Evolutionary conservation across 805 yeast species (phyloP).

Genomic region (Metschnikowia aberdeeniae): DNA sequence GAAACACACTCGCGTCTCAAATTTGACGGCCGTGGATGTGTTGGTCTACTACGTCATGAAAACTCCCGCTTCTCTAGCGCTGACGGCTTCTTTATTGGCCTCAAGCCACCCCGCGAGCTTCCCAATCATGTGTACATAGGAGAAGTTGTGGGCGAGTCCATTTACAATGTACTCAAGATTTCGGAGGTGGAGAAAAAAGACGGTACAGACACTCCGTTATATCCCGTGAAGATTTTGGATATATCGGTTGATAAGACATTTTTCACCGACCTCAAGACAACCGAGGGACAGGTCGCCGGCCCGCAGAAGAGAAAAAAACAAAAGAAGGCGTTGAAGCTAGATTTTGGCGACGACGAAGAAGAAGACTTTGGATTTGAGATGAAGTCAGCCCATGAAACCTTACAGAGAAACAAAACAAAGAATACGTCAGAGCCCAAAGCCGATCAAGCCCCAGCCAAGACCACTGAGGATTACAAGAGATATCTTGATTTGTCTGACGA

Average conservation of each 20-base stretch:
- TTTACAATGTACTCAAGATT: constrained; percentile 50
- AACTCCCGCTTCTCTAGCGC: constrained; percentile 16
- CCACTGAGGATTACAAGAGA: neutral
- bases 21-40: constrained; percentile 49
- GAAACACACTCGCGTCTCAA: constrained; percentile 53
- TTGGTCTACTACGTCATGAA: constrained; percentile 44
- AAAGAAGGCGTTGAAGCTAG: constrained; percentile 29
- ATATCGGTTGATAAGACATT: constrained; percentile 44
- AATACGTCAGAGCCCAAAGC: neutral
- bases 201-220: constrained; percentile 42
- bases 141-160: constrained; percentile 51
- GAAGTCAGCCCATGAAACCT: constrained; percentile 40
- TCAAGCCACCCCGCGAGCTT: constrained; percentile 42
- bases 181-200: constrained; percentile 42
- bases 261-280: constrained; percentile 40
- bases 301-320: constrained; percentile 19
- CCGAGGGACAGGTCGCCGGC: neutral
- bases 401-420: neutral
- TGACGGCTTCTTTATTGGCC: constrained; percentile 36
- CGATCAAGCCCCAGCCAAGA: neutral
- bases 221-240: constrained; percentile 44
- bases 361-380: constrained; percentile 25
- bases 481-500: constrained; percentile 3
- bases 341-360: constrained; percentile 36
- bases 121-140: constrained; percentile 50